A percentile compares a stretch with the other conserved stretches of the same genome.
These are phyloP conservation scores for Hypholoma fasciculare DNA, from an alignment of 768 basidiomycete species.

Conservation along the genomic window DNA sequence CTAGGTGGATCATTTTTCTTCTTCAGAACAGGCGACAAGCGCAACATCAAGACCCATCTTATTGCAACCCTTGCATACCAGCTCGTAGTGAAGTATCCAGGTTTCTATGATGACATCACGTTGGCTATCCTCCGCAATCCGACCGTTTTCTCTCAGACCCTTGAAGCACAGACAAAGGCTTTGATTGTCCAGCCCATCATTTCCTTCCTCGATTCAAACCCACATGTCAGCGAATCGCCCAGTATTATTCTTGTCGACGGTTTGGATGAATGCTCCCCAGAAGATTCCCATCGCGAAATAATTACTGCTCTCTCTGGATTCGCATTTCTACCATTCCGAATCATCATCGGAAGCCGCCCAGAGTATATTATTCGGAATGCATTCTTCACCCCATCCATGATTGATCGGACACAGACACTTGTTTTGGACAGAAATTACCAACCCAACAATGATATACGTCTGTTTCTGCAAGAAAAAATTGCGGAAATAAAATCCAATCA, in stretches of 20 bases:
- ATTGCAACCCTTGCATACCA: constrained; percentile 17
- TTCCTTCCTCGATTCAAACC: neutral
- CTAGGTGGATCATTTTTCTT: constrained; percentile 14
- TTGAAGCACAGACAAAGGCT: constrained; percentile 4
- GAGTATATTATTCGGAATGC: constrained; percentile 2
- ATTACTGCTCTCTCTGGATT: neutral
- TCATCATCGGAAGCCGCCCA: constrained; percentile 11
- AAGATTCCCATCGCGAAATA: constrained; percentile 5
- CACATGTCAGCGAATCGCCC: neutral
- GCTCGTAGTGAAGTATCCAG: constrained; percentile 1
- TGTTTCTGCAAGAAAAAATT: constrained; percentile 1
- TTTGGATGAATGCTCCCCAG: constrained; percentile 17
- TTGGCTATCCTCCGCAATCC: constrained; percentile 6
- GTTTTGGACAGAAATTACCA: constrained; percentile 4
- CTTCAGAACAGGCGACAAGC: constrained; percentile 5
- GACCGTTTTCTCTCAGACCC: neutral
- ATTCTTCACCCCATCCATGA: neutral
- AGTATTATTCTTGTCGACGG: constrained; percentile 17
- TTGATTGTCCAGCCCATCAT: constrained; percentile 10
- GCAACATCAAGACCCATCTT: constrained; percentile 2
- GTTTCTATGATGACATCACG: neutral
- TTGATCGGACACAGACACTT: neutral
- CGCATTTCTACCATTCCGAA: neutral
- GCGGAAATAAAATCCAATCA: neutral
- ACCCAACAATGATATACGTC: constrained; percentile 5